These are phyloP conservation scores for Entomortierella lignicola DNA, from an alignment of 192 early-diverging fungal genomes.

Conservation along the genomic window DNA sequence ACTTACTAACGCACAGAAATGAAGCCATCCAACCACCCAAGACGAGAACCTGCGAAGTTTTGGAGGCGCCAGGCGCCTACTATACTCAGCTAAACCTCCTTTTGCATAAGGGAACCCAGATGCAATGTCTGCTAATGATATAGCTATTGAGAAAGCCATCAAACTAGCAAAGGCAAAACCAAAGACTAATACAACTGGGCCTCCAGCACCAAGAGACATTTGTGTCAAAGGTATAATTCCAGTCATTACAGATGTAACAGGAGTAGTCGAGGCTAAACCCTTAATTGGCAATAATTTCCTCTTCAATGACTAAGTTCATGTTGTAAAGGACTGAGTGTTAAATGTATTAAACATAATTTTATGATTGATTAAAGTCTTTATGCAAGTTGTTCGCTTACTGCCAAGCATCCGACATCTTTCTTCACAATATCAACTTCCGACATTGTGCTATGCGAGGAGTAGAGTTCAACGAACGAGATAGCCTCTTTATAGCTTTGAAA, in stretches of 20 bases:
- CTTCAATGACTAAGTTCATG: constrained; percentile 5
- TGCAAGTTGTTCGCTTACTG: constrained; percentile 19
- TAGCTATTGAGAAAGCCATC: constrained; percentile 19
- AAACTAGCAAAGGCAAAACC: constrained; percentile 22
- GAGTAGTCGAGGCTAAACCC: constrained; percentile 13
- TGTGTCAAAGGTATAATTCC: constrained; percentile 37
- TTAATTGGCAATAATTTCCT: constrained; percentile 12
- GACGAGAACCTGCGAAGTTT: constrained; percentile 15
- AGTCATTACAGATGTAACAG: constrained; percentile 23
- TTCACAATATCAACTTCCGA: not conserved
- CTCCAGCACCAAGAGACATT: constrained; percentile 11
- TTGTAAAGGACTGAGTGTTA: not conserved
- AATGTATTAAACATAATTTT: too few species aligned
- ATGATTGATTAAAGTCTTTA: too few species aligned
- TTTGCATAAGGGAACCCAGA: constrained; percentile 41
- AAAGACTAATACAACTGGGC: constrained; percentile 30
- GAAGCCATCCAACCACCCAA: constrained; percentile 47
- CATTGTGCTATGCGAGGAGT: constrained; percentile 29
- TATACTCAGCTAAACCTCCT: constrained; percentile 39
- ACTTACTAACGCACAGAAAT: constrained; percentile 42
- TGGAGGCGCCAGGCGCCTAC: constrained; percentile 31
- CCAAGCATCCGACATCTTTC: not conserved
- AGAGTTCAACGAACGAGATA: constrained; percentile 20
- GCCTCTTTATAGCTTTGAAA: constrained; percentile 24
- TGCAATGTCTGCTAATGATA: constrained; percentile 38